Evolutionary conservation across 2,329 filamentous ascomycete genomes (phyloP).

Genomic region (Venturia pyrina): DNA sequence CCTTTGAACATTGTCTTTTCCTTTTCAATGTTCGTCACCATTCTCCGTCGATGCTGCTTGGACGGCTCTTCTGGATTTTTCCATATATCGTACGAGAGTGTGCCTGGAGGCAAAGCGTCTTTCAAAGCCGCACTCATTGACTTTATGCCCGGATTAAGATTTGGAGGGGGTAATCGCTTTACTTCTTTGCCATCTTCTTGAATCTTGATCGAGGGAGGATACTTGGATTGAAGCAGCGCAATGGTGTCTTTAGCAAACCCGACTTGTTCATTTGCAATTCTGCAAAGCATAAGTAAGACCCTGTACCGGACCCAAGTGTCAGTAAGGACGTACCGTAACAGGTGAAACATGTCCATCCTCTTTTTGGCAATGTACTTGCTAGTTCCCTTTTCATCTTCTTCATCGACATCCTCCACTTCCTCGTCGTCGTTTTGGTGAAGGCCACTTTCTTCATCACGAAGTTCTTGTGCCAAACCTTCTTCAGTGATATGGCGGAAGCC

Average conservation of each 20-base stretch:
- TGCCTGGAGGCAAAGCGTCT: conserved; percentile 61
- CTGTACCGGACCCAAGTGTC: neutral
- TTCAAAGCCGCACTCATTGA: conserved; percentile 65
- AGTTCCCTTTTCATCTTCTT: conserved; percentile 38
- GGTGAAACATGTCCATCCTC: conserved; percentile 32
- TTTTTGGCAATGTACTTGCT: conserved; percentile 28
- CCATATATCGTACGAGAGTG: conserved; percentile 57
- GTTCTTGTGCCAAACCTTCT: conserved; percentile 58
- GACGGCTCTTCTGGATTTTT: conserved; percentile 29
- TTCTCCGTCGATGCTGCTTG: conserved; percentile 23
- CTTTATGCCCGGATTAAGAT: conserved; percentile 29
- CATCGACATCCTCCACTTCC: conserved; percentile 32
- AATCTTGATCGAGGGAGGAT: conserved; percentile 35
- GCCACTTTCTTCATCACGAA: conserved; percentile 28
- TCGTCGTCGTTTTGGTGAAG: conserved; percentile 27
- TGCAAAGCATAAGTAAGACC: neutral
- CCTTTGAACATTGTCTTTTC: conserved; percentile 48
- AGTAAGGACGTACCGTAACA: conserved; percentile 25
- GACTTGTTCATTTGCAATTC: conserved; percentile 47
- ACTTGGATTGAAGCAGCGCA: conserved; percentile 74
- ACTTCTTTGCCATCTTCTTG: neutral
- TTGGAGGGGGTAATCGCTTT: neutral
- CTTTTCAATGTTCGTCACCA: conserved; percentile 44
- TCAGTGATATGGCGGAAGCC: conserved; percentile 76
- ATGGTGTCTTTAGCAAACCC: conserved; percentile 70